These are phyloP conservation scores for Paraphoma sp. DNA, from an alignment of 2,329 filamentous ascomycete genomes.

Conservation along the genomic window DNA sequence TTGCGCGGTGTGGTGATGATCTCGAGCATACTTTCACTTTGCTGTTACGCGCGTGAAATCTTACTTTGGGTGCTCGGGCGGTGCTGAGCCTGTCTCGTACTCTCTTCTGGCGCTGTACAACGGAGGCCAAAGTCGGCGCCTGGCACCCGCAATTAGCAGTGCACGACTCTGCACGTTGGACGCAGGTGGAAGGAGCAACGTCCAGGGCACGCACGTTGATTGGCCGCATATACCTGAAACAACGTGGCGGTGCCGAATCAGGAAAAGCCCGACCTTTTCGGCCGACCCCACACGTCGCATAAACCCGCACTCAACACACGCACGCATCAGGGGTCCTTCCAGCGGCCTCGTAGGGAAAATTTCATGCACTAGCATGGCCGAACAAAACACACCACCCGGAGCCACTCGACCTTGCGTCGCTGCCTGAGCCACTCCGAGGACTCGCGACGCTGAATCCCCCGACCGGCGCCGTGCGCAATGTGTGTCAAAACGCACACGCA, in stretches of 20 bases:
- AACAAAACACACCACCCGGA: neutral
- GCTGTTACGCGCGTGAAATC: slow-evolving; percentile 9
- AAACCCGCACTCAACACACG: slow-evolving; percentile 17
- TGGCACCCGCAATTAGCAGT: neutral
- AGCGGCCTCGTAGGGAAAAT: slow-evolving; percentile 2
- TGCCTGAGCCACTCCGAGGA: too few species aligned
- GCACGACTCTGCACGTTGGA: neutral
- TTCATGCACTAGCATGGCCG: slow-evolving; percentile 15
- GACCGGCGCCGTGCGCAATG: slow-evolving; percentile 4
- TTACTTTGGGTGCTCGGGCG: neutral
- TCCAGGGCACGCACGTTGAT: slow-evolving; percentile 14
- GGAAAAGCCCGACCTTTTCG: slow-evolving; percentile 13
- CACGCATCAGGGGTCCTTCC: slow-evolving; percentile 13
- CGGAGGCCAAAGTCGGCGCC: neutral
- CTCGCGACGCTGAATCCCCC: neutral
- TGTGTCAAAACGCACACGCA: slow-evolving; percentile 1
- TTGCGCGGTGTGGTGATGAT: neutral
- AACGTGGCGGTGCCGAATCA: slow-evolving; percentile 12
- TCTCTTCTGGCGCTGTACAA: neutral
- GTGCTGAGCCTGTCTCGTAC: too few species aligned
- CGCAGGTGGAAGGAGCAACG: slow-evolving; percentile 12
- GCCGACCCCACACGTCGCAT: slow-evolving; percentile 22
- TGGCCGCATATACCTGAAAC: slow-evolving; percentile 27
- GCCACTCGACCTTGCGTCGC: too few species aligned
- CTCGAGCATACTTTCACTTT: neutral